phyloP scores from a whole-genome alignment of 2,329 filamentous ascomycete genomes.

The Pyrenophora seminiperda region DNA sequence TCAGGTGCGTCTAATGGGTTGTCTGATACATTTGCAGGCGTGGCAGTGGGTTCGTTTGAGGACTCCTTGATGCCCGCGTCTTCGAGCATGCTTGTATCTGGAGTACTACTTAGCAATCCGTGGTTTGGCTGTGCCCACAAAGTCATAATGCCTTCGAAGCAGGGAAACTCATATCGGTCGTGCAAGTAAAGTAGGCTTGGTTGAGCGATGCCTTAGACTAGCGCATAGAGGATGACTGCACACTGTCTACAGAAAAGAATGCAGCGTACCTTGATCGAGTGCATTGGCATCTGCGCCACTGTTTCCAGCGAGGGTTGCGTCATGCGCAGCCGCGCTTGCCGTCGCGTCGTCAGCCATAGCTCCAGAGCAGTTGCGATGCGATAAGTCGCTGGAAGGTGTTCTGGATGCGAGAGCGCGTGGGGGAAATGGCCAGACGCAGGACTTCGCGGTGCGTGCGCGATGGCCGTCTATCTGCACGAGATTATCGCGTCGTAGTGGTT shows the following conservation, averaged over 20 bases:
- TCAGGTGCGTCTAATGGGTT: constrained; percentile 73
- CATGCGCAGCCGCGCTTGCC: constrained; percentile 36
- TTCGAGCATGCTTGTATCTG: constrained; percentile 65
- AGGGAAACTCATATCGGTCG: not conserved
- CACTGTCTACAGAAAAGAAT: constrained; percentile 3
- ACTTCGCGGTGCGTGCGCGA: constrained; percentile 12
- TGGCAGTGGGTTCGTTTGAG: constrained; percentile 61
- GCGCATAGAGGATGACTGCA: not conserved
- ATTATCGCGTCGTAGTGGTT: constrained; percentile 16
- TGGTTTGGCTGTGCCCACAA: not conserved
- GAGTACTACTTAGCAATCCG: constrained; percentile 6
- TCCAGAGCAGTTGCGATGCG: constrained; percentile 27
- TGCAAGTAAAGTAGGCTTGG: not conserved
- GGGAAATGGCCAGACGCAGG: constrained; percentile 22
- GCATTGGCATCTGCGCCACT: constrained; percentile 30
- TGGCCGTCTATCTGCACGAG: constrained; percentile 1
- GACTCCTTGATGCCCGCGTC: constrained; percentile 50
- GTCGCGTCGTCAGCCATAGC: constrained; percentile 46
- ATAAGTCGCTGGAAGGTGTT: constrained; percentile 25
- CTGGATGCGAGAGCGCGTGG: constrained; percentile 9
- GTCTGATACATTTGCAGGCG: constrained; percentile 61
- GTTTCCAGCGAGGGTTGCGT: constrained; percentile 30
- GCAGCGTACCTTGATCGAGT: constrained; percentile 41
- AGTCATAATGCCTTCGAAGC: not conserved
- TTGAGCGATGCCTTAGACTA: not conserved